A percentile compares a stretch with the other conserved stretches of the same genome.
phyloP scores from a whole-genome alignment of 768 basidiomycete species.

The Suillus americanus region DNA sequence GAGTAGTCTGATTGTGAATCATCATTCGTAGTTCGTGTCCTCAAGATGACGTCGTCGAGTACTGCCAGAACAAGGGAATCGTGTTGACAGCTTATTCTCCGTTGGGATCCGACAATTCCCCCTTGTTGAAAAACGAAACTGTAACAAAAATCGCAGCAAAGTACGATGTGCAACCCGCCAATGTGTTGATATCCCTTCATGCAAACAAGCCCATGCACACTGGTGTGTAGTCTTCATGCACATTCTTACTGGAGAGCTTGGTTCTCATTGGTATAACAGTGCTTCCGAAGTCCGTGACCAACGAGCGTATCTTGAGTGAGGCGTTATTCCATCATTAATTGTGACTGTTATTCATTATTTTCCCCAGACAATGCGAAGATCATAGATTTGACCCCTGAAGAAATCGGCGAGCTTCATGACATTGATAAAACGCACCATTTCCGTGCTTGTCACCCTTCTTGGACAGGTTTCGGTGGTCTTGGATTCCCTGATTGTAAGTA shows the following conservation, averaged over 20 bases:
- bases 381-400: constrained; percentile 60
- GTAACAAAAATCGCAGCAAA: constrained; percentile 64
- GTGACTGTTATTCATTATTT: not conserved
- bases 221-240: constrained; percentile 32
- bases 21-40: constrained; percentile 49
- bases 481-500: constrained; percentile 59
- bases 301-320: constrained; percentile 57
- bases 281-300: constrained; percentile 76
- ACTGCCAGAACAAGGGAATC: constrained; percentile 64
- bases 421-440: constrained; percentile 64
- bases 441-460: constrained; percentile 63
- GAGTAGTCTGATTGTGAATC: not conserved
- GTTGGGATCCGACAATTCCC: constrained; percentile 70
- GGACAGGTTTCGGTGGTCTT: constrained; percentile 62
- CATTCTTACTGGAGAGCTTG: constrained; percentile 14
- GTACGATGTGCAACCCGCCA: constrained; percentile 58
- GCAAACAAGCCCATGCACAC: constrained; percentile 62
- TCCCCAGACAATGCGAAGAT: constrained; percentile 55
- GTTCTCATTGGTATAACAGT: constrained; percentile 36
- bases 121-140: constrained; percentile 58
- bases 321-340: constrained; percentile 6
- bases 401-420: constrained; percentile 53
- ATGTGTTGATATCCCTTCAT: constrained; percentile 70
- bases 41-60: constrained; percentile 63
- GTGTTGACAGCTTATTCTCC: constrained; percentile 77